Base-by-base conservation (phyloP, 2,329 filamentous ascomycete genomes). In the Alternaria infectoria region DNA sequence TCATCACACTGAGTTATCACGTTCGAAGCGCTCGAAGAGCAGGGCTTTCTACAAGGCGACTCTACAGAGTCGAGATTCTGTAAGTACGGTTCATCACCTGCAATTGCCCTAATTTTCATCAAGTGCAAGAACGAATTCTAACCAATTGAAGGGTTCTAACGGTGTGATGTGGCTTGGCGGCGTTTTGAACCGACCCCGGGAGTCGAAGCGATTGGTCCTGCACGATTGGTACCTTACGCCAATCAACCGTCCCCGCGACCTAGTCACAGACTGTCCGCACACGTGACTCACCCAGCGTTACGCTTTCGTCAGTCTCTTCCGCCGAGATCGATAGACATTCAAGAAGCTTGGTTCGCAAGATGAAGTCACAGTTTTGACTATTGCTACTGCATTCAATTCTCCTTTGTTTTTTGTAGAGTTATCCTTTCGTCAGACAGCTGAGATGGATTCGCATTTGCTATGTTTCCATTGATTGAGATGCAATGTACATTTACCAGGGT, bases 141-240 rank as follows among this genome's bases (percentile, higher is more conserved):
- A 65, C 65, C 71, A 73, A 72, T 72, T 55, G 30, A 62, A 64
- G 17, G 19, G 15, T 49, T 13, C 15, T 25, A 44, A 4, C 7
- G 23, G 21, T 40, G 44, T 30, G 30, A 46, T 40, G 26, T 19
- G 55, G 44, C 69, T 73, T 69, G 65, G 71, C 71, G 59, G 64
- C 62, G 65, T 64, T 61, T 61, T 69, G 54, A 15, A 23, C 60
- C 50, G 57, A 30, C 23, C 30, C 11, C 12, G 50, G 19, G 57
- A 54, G 30, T 19, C 2, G 49, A 69, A 72, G 64, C 67, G 72
- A 76, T 76, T 76, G 74, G 74, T 46, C 61, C 3, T 64, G 21
- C 19, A 7, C 10, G 17, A 7, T 21, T 21, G 59, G 56, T 59
- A 28, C 45, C 55, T 59, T 61, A 26, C 63, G 69, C 71, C 67